Conservation (phyloP, 352 stramenopile genomes). For the Globisporangium megalacanthum region DNA sequence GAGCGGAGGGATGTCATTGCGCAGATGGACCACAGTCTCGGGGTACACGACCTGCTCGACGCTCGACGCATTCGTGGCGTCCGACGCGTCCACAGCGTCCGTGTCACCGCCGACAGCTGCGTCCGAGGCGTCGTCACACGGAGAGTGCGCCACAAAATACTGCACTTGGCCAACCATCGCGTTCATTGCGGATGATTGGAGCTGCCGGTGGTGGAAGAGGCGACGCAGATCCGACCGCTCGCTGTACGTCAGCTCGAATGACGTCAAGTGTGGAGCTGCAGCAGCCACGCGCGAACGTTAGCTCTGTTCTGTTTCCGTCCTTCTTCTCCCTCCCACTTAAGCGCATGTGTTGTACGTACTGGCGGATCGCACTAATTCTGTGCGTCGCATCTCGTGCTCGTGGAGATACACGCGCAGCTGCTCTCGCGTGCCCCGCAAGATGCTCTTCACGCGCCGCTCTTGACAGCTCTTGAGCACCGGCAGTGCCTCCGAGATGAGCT, state of each 20-base stretch:
- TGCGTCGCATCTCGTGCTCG: constrained; percentile 5
- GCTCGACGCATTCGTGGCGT: constrained; percentile 3
- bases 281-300: background rate
- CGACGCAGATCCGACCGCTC: constrained; percentile 28
- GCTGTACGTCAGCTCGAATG: constrained; percentile 11
- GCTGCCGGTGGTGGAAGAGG: constrained; percentile 15
- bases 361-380: constrained; percentile 3
- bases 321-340: no score
- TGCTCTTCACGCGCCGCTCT: constrained; percentile 11
- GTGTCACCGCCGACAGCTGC: background rate
- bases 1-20: constrained; percentile 36
- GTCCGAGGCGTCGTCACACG: constrained; percentile 3
- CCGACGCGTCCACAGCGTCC: background rate
- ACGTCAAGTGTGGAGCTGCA: constrained; percentile 11
- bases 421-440: constrained; percentile 10
- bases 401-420: constrained; percentile 9
- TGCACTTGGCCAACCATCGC: constrained; percentile 31
- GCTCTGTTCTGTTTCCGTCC: background rate
- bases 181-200: constrained; percentile 17
- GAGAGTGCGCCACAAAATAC: constrained; percentile 26
- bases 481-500: constrained; percentile 11
- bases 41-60: constrained; percentile 20
- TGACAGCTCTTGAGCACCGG: constrained; percentile 10
- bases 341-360: constrained; percentile 2
- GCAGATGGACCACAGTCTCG: constrained; percentile 50